phyloP scores from a whole-genome alignment of 768 basidiomycete genomes.

The Suillus decipiens region DNA sequence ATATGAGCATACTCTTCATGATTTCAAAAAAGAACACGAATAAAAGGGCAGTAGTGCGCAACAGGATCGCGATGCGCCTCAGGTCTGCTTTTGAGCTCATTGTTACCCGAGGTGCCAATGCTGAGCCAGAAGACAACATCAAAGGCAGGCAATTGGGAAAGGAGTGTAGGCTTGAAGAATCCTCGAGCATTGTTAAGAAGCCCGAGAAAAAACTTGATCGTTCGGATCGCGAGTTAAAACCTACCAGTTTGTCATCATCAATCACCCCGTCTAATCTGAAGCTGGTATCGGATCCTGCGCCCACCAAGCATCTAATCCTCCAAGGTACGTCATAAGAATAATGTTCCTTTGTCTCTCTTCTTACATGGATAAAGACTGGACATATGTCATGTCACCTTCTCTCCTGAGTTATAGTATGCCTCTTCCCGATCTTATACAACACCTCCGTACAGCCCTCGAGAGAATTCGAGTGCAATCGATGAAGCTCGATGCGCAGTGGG shows the following conservation, averaged over 20 bases:
- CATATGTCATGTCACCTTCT: conserved; percentile 28
- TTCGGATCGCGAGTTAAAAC: background rate
- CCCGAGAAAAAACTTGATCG: conserved; percentile 2
- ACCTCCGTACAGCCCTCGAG: conserved; percentile 25
- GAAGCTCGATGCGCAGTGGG: conserved; percentile 5
- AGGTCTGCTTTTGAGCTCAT: conserved; percentile 10
- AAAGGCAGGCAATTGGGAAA: background rate
- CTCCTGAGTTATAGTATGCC: conserved; percentile 28
- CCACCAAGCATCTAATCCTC: conserved; percentile 12
- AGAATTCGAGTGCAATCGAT: conserved; percentile 14
- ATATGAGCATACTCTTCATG: conserved; percentile 11
- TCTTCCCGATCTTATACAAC: conserved; percentile 22
- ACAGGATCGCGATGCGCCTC: conserved; percentile 10
- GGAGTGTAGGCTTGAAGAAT: background rate
- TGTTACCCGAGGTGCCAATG: conserved; percentile 4
- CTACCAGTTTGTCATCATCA: background rate
- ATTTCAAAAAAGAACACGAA: conserved; percentile 12
- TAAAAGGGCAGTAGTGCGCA: conserved; percentile 12
- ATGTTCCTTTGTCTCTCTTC: background rate
- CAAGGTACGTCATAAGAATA: conserved; percentile 19
- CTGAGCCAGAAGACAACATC: background rate
- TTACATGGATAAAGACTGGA: conserved; percentile 24
- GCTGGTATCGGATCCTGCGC: conserved; percentile 1
- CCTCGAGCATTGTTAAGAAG: background rate
- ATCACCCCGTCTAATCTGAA: background rate